Conservation (phyloP, 2,329 filamentous ascomycete species). For the Colletotrichum horii region DNA sequence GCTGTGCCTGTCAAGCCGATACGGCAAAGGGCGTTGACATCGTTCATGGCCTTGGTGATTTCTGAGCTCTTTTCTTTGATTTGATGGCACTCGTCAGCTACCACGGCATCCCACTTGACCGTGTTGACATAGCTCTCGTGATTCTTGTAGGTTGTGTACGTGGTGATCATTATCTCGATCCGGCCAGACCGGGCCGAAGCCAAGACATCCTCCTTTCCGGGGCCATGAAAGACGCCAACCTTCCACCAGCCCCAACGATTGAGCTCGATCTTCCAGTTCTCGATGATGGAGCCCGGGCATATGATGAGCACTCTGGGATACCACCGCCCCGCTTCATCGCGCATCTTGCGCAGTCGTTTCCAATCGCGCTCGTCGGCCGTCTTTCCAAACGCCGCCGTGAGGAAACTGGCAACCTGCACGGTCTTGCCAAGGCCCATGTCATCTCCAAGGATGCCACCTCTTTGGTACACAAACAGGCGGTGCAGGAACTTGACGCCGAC, state of each 20-base stretch:
- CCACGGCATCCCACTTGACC: conserved; percentile 89
- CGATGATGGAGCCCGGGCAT: conserved; percentile 85
- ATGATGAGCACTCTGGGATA: conserved; percentile 86
- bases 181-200: conserved; percentile 76
- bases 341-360: conserved; percentile 87
- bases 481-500: conserved; percentile 86
- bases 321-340: conserved; percentile 69
- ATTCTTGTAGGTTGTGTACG: conserved; percentile 88
- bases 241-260: conserved; percentile 96
- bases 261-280: conserved; percentile 90
- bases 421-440: conserved; percentile 99
- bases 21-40: conserved; percentile 88
- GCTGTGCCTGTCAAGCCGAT: conserved; percentile 95
- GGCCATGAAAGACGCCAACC: conserved; percentile 80
- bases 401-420: conserved; percentile 91
- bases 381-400: conserved; percentile 93
- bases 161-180: conserved; percentile 91
- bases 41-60: conserved; percentile 85
- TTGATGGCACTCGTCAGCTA: conserved; percentile 92
- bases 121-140: conserved; percentile 77
- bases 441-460: conserved; percentile 88
- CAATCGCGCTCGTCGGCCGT: conserved; percentile 85
- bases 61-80: conserved; percentile 82
- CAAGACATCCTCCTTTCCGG: conserved; percentile 70
- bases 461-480: conserved; percentile 87